Evolutionary conservation across 2,329 filamentous ascomycete species (phyloP), one percentile per base, ranked within the genome.

Genomic region (Sclerotinia minor): DNA sequence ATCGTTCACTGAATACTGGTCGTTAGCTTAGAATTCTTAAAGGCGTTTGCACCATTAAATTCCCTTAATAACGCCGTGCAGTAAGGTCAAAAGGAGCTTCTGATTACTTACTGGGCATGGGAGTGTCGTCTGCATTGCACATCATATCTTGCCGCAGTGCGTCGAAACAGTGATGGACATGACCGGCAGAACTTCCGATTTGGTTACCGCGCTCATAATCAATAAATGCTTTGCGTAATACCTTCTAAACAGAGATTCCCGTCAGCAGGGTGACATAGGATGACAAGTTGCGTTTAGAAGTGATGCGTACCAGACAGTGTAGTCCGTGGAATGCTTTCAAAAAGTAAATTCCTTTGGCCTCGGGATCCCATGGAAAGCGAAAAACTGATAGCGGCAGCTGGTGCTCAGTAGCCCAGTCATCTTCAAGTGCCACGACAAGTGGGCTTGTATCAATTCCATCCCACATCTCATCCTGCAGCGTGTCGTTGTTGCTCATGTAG

Each of bases 91-190:
- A 29, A 29, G 24, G 4, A 53, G 17, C 2, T 21, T 29, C 15
- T 29, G 8, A 19, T 53, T 26, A 53, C 50, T 53, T 17, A 53
- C 50, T 61, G 44, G 54, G 35, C 55, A 60, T 60, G 13, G 65
- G 57, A 4, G 47, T 61, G 17, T 67, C 65, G 47, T 68, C 67
- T 8, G 67, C 63, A 35, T 29, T 60, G 64, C 67, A 68, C 55
- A 68, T 65, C 11, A 68, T 41, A 44, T 65, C 55, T 58, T 65
- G 63, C 21, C 67, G 67, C 15, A 68, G 32, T 24, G 44, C 47
- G 26, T 68, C 67, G 0, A 68, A 15, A 49, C 67, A 66, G 47
- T 68, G 67, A 26, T 54, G 24, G n/a, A 67, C 49, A 44, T 67
- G 58, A 15, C 21, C 35, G 13, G 41, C 35, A 44, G 58, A 41